A percentile compares a stretch with the other conserved stretches of the same genome.
phyloP scores from a whole-genome alignment of 2,329 filamentous ascomycete species.

The Cladosporium sp. region DNA sequence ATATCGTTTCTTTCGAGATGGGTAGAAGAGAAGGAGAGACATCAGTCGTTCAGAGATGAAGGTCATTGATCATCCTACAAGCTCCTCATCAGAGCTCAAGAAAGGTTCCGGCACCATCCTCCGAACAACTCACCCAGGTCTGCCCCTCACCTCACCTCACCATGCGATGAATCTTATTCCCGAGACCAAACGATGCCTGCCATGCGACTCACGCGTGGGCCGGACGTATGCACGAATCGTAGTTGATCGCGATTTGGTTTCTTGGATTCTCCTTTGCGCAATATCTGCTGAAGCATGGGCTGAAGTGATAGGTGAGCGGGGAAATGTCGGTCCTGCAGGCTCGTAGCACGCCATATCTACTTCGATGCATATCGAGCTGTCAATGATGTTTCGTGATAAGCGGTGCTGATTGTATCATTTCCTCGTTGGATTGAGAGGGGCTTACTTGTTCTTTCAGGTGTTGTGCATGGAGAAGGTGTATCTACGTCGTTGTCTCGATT shows the following conservation, averaged over 20 bases:
- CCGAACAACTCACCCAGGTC: neutral
- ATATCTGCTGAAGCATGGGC: too few relatives aligned
- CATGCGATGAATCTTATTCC: neutral
- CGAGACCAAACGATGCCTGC: neutral
- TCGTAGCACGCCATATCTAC: neutral
- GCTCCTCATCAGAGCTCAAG: neutral
- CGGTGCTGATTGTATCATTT: neutral
- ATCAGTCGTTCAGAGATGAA: neutral
- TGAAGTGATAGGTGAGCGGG: neutral
- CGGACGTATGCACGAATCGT: neutral
- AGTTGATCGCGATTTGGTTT: neutral
- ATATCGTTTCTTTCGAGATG: too few relatives aligned
- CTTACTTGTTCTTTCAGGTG: too few relatives aligned
- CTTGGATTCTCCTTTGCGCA: too few relatives aligned
- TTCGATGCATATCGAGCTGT: neutral
- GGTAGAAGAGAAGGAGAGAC: too few relatives aligned
- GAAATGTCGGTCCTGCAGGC: neutral
- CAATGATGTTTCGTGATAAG: neutral
- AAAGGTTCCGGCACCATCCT: neutral
- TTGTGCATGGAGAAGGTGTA: too few relatives aligned
- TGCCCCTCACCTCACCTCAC: neutral
- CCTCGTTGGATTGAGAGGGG: too few relatives aligned
- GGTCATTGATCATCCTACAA: too few relatives aligned
- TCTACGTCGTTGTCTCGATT: too few relatives aligned
- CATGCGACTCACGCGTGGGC: neutral